Conservation (phyloP, 202 grass and related monocot genomes). For the Dendrocalamus latiflorus region DNA sequence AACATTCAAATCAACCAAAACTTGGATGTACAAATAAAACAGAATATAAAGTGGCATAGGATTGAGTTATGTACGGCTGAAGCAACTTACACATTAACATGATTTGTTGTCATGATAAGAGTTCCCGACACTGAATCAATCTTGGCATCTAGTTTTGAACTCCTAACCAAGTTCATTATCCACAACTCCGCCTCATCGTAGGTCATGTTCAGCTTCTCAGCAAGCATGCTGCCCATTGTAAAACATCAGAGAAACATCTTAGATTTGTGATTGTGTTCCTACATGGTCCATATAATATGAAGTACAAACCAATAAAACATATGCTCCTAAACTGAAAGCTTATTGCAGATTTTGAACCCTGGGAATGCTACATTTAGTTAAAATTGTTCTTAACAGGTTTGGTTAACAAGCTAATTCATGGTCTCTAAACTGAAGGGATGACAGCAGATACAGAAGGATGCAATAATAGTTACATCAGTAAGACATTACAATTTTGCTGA, state of each 20-base stretch:
- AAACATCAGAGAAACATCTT: neutral
- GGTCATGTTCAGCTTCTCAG: conserved; percentile 83
- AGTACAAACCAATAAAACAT: no score
- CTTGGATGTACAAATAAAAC: neutral
- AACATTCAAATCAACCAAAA: no score
- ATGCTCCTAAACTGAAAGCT: neutral
- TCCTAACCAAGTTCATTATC: conserved; percentile 81
- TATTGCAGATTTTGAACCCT: neutral
- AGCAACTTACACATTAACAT: conserved; percentile 74
- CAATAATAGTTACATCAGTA: neutral
- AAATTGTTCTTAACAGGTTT: neutral
- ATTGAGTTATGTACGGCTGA: neutral
- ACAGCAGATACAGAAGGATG: neutral
- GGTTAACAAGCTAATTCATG: neutral
- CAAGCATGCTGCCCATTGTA: conserved; percentile 58
- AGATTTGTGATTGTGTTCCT: neutral
- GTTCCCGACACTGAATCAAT: conserved; percentile 84
- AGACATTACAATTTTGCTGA: neutral
- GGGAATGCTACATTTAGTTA: neutral
- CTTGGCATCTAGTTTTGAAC: conserved; percentile 82
- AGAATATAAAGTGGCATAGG: neutral
- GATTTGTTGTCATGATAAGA: conserved; percentile 73
- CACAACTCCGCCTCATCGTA: conserved; percentile 68
- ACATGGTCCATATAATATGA: no score
- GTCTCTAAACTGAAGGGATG: neutral